Conservation (phyloP, 495 filamentous ascomycete species). For the Aspergillus campestris region DNA sequence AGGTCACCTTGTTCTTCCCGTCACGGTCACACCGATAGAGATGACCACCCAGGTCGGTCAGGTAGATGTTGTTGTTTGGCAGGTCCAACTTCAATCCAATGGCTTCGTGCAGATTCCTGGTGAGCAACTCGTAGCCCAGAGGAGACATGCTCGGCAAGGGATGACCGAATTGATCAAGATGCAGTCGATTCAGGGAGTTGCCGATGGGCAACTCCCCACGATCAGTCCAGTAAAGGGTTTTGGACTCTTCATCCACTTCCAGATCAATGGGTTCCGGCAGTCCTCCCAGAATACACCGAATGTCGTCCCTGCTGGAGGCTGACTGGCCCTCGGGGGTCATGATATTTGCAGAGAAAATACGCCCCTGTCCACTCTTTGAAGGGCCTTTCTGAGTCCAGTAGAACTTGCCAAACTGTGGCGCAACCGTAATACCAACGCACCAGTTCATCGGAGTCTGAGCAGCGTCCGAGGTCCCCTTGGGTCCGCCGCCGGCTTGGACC, state of each 20-base stretch:
- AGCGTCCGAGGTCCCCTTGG: slow-evolving; percentile 8
- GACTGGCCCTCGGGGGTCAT: slow-evolving; percentile 15
- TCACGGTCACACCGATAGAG: slow-evolving; percentile 39
- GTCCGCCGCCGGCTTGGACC: slow-evolving; percentile 24
- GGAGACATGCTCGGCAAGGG: neutral
- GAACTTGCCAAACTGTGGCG: slow-evolving; percentile 27
- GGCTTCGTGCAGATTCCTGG: slow-evolving; percentile 36
- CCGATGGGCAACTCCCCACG: slow-evolving; percentile 42
- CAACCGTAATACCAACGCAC: slow-evolving; percentile 26
- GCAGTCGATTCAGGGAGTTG: slow-evolving; percentile 34
- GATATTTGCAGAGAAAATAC: slow-evolving; percentile 41
- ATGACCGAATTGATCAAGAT: slow-evolving; percentile 13
- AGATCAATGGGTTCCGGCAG: slow-evolving; percentile 48
- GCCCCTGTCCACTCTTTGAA: slow-evolving; percentile 38
- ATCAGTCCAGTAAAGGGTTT: slow-evolving; percentile 46
- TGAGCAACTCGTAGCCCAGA: slow-evolving; percentile 19
- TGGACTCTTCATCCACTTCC: slow-evolving; percentile 30
- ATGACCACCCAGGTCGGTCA: slow-evolving; percentile 40
- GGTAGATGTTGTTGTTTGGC: slow-evolving; percentile 28
- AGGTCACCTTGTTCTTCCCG: slow-evolving; percentile 22
- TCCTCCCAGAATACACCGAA: slow-evolving; percentile 26
- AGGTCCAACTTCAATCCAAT: slow-evolving; percentile 43
- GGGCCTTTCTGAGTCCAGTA: slow-evolving; percentile 52
- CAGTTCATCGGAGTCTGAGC: slow-evolving; percentile 19
- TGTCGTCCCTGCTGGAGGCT: slow-evolving; percentile 18